A percentile compares a stretch with the other conserved stretches of the same genome.
phyloP scores from a whole-genome alignment of 257 asterid genomes.

The Penstemon newberryi region DNA sequence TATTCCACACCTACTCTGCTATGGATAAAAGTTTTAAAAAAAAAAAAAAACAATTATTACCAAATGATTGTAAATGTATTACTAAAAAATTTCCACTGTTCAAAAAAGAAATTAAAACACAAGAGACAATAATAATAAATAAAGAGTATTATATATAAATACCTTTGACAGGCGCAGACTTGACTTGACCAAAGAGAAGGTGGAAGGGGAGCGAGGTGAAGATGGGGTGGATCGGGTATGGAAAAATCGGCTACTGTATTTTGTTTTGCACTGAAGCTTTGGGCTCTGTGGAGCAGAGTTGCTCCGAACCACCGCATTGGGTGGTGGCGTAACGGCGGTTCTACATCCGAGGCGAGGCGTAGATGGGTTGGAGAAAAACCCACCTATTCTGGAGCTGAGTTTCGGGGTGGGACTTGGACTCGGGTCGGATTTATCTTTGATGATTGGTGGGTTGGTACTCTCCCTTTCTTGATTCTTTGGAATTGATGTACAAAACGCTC shows the following conservation, averaged over 20 bases:
- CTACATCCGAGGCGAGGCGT: constrained; percentile 74
- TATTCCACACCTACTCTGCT: constrained; percentile 82
- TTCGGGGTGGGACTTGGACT: constrained; percentile 42
- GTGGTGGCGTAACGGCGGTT: constrained; percentile 24
- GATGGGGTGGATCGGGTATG: constrained; percentile 67
- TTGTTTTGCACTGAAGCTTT: constrained; percentile 62
- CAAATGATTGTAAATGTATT: constrained; percentile 10
- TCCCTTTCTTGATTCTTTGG: constrained; percentile 55
- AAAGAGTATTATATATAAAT: background rate
- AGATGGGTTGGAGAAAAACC: constrained; percentile 75
- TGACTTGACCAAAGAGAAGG: constrained; percentile 74
- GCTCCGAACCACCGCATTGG: background rate
- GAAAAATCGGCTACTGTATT: constrained; percentile 59
- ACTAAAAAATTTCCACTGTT: constrained; percentile 24
- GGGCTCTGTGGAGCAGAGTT: constrained; percentile 44
- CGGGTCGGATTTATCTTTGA: constrained; percentile 16
- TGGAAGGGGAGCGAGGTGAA: constrained; percentile 90
- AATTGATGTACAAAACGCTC: constrained; percentile 90
- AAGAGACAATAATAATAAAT: too few species aligned
- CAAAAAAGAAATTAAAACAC: background rate
- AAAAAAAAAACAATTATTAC: constrained; percentile 21
- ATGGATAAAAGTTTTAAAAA: background rate
- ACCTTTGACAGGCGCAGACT: constrained; percentile 69
- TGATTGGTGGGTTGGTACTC: background rate
- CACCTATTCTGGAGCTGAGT: constrained; percentile 46